Base-by-base conservation (phyloP, 2,329 filamentous ascomycete species). In the Bretziella fagacearum region DNA sequence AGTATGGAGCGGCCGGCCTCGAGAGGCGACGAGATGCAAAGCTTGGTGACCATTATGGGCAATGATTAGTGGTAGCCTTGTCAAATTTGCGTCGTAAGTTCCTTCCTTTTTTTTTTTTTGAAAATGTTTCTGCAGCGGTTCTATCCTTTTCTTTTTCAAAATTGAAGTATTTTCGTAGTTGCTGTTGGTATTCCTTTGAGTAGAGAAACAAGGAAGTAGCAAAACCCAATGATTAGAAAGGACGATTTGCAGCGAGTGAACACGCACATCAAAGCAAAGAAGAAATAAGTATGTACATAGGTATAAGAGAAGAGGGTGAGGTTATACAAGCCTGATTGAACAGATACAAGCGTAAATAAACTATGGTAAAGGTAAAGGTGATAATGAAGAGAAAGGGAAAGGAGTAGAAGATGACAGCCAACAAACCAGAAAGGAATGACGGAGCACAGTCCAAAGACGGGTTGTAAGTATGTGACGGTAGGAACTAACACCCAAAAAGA, bases 1-100 rank as follows among this genome's bases (percentile, higher is more conserved):
- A 77, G 67, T 47, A 79, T 63, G 17, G 74, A 78, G 35, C 64
- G 62, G 15, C 74, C 74, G 23, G 75, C 74, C 63, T 79, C 76
- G 48, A 80, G 66, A 11, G 76, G 75, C 43, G 73, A 69, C 1
- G 75, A 79, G 55, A 79, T 79, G 48, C 62, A 65, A 47, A 66
- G 62, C 60, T 75, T 79, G 13, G 39, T 46, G 56, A 71, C 63
- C 32, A 64, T 56, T 65, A 70, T 69, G 27, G 22, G 17, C 11
- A 4, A n/a, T 33, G 26, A 46, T 40, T 35, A 41, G 30, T 26
- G 18, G 40, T 35, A 43, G 22, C 29, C 22, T 26, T 13, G 22
- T 26, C 36, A n/a, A 23, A n/a, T 33, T 23, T 13, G 27, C 20
- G 44, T 33, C 27, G 25, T 37, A n/a, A n/a, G n/a, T n/a, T n/a